Evolutionary conservation across 306 rosid genomes (phyloP).

Genomic region (Dalbergia cultrata): DNA sequence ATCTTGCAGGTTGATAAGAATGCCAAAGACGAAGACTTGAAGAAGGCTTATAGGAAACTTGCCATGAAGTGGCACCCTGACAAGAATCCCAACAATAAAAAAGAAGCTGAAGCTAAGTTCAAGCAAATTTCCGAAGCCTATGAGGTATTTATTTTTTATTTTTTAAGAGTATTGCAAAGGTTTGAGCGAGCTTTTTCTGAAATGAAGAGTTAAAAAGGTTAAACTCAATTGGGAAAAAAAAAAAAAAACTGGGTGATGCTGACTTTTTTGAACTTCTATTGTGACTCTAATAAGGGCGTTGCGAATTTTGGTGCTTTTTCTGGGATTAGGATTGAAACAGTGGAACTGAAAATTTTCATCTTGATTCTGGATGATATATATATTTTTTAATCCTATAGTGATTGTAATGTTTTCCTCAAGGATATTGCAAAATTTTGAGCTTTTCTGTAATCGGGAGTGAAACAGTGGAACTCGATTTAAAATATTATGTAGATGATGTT

Average conservation of each 20-base stretch:
- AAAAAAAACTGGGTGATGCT: not conserved
- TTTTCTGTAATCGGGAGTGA: not conserved
- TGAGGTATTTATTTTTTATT: conserved; percentile 46
- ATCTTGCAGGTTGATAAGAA: conserved; percentile 68
- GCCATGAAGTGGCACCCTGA: conserved; percentile 91
- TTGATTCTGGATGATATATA: too few relatives aligned
- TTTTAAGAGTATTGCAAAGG: not conserved
- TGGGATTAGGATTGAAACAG: not conserved
- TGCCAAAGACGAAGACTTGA: conserved; percentile 75
- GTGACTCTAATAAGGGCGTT: not conserved
- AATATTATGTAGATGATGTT: conserved; percentile 7
- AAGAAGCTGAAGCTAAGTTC: conserved; percentile 78
- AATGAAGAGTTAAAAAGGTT: not conserved
- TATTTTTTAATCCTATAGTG: not conserved
- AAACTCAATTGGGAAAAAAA: not conserved
- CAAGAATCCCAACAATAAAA: conserved; percentile 69
- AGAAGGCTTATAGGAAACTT: conserved; percentile 77
- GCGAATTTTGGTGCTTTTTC: not conserved
- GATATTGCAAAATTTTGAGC: not conserved
- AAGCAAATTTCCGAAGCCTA: conserved; percentile 80
- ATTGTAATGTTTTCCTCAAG: too few relatives aligned
- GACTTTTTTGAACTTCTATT: not conserved
- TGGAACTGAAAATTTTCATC: not conserved
- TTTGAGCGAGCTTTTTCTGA: not conserved
- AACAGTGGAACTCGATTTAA: not conserved